A percentile compares a stretch with the other conserved stretches of the same genome.
Conservation (phyloP, 2,329 filamentous ascomycete species). For the Neopestalotiopsis rosae region DNA sequence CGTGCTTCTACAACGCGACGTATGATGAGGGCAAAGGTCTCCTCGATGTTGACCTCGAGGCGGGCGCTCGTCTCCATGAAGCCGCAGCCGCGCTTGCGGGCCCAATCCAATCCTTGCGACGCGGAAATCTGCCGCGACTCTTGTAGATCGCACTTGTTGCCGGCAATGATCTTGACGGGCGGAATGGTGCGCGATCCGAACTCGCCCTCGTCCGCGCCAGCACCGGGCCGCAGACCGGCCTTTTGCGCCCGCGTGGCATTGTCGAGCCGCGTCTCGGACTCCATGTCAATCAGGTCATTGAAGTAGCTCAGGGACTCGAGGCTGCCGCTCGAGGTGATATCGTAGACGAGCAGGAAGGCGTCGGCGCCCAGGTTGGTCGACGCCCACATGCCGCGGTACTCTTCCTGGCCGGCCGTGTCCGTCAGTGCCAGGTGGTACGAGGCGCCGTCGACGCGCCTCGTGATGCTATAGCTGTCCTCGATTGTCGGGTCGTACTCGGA, state of each 20-base stretch:
- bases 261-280: conserved; percentile 72
- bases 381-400: conserved; percentile 88
- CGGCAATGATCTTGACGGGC: conserved; percentile 82
- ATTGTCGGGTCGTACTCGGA: conserved; percentile 83
- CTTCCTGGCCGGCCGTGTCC: conserved; percentile 88
- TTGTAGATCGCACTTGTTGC: conserved; percentile 86
- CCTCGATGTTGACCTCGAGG: conserved; percentile 86
- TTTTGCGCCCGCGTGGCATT: conserved; percentile 59
- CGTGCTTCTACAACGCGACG: conserved; percentile 66
- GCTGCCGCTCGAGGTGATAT: conserved; percentile 75
- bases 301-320: conserved; percentile 79
- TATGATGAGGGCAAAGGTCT: conserved; percentile 79
- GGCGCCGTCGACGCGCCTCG: conserved; percentile 79
- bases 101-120: conserved; percentile 77
- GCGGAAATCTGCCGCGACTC: conserved; percentile 72
- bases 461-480: conserved; percentile 85
- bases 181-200: conserved; percentile 59
- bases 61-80: conserved; percentile 91
- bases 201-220: conserved; percentile 26
- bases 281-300: conserved; percentile 83
- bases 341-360: conserved; percentile 86
- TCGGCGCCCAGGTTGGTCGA: conserved; percentile 78
- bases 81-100: conserved; percentile 72
- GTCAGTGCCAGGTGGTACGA: conserved; percentile 80
- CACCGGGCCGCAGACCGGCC: conserved; percentile 44